phyloP scores from a whole-genome alignment of 192 early-diverging fungal species.

The Paraglomus brasilianum region DNA sequence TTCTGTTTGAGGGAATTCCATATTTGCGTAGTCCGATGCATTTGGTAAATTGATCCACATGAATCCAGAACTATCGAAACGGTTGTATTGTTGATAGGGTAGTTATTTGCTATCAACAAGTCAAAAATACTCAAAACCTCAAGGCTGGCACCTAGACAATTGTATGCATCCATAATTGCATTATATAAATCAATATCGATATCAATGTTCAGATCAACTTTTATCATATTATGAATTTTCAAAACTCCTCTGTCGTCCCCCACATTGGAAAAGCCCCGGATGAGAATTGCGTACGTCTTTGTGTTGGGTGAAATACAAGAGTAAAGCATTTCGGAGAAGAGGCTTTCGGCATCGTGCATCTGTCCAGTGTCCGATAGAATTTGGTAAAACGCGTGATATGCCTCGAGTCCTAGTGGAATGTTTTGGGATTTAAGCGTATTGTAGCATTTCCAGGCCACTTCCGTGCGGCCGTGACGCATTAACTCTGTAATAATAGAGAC shows the following conservation, averaged over 20 bases:
- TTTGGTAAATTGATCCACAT: constrained; percentile 36
- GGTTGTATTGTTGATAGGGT: constrained; percentile 34
- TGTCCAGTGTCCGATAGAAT: too few relatives aligned
- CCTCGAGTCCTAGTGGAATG: neutral
- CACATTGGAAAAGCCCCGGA: constrained; percentile 30
- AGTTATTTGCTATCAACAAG: constrained; percentile 17
- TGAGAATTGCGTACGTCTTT: constrained; percentile 37
- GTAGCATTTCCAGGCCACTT: neutral
- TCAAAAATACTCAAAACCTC: constrained; percentile 44
- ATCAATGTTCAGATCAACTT: constrained; percentile 43
- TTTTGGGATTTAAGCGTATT: neutral
- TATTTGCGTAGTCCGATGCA: constrained; percentile 28
- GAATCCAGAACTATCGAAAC: constrained; percentile 44
- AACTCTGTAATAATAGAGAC: neutral
- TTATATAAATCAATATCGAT: constrained; percentile 42
- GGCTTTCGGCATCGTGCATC: constrained; percentile 31
- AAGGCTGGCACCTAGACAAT: constrained; percentile 34
- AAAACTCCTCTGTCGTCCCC: constrained; percentile 26
- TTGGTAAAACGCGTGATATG: too few relatives aligned
- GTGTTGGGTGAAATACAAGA: constrained; percentile 29
- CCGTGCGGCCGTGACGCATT: neutral
- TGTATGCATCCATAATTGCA: constrained; percentile 48
- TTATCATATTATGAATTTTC: constrained; percentile 41
- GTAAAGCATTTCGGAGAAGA: constrained; percentile 34
- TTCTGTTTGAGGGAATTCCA: constrained; percentile 36